Conservation (phyloP, 108 stramenopile species). For the Nitzschia palea region DNA sequence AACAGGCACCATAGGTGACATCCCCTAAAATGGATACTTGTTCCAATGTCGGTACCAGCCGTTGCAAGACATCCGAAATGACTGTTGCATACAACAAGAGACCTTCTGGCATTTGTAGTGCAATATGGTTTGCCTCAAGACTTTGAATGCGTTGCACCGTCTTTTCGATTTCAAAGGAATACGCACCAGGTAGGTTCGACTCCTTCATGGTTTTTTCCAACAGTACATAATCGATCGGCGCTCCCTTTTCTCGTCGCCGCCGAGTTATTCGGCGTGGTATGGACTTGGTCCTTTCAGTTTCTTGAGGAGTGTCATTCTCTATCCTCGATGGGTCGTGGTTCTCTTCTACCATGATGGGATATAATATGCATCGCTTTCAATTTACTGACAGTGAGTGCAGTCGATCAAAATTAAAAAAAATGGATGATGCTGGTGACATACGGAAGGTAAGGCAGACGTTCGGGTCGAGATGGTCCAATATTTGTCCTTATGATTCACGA, state of each 20-base stretch:
- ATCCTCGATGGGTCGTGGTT: too few relatives aligned
- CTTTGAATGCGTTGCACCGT: slow-evolving; percentile 81
- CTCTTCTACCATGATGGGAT: too few relatives aligned
- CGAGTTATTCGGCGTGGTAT: slow-evolving; percentile 38
- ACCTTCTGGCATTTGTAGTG: slow-evolving; percentile 98
- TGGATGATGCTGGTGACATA: too few relatives aligned
- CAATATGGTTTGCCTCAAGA: slow-evolving; percentile 61
- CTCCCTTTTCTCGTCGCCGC: slow-evolving; percentile 13
- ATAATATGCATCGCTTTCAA: too few relatives aligned
- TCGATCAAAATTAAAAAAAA: too few relatives aligned
- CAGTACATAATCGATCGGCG: slow-evolving; percentile 43
- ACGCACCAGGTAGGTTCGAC: slow-evolving; percentile 73
- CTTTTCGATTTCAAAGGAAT: slow-evolving; percentile 88
- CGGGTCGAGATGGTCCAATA: too few relatives aligned
- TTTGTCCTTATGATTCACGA: too few relatives aligned
- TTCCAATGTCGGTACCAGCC: slow-evolving; percentile 52
- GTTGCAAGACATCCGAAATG: slow-evolving; percentile 90
- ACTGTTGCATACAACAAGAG: slow-evolving; percentile 93
- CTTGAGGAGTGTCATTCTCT: too few relatives aligned
- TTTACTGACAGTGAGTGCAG: too few relatives aligned
- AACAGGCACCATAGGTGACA: slow-evolving; percentile 99
- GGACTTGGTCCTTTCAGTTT: background rate
- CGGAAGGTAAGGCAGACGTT: too few relatives aligned
- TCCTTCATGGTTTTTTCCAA: slow-evolving; percentile 44
- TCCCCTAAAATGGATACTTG: slow-evolving; percentile 90